phyloP scores from a whole-genome alignment of 2,329 filamentous ascomycete species.

The Lachnellula suecica region DNA sequence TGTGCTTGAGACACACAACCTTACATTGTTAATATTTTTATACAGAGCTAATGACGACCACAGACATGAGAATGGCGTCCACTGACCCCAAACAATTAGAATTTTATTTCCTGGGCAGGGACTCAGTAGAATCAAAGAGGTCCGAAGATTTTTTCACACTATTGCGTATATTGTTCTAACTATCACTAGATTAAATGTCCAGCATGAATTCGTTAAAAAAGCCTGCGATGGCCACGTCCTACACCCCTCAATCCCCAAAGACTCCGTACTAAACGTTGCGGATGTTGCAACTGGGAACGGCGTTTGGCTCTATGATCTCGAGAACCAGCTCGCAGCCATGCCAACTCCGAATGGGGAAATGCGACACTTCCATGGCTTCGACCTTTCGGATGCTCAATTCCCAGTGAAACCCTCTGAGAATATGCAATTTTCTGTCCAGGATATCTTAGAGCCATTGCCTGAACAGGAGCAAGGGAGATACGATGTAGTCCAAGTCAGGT shows the following conservation, averaged over 20 bases:
- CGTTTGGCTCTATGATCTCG: not conserved
- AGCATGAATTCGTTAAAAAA: not conserved
- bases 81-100: too few species aligned
- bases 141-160: too few species aligned
- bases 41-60: too few species aligned
- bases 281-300: not conserved
- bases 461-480: not conserved
- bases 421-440: not conserved
- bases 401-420: not conserved
- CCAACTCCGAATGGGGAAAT: not conserved
- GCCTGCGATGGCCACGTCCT: not conserved
- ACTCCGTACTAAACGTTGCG: not conserved
- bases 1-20: too few species aligned
- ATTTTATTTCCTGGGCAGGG: too few species aligned
- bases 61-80: too few species aligned
- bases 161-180: not conserved
- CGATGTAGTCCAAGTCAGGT: not conserved
- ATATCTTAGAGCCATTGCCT: not conserved
- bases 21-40: too few species aligned
- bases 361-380: not conserved
- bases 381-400: not conserved
- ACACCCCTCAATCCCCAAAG: not conserved
- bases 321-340: not conserved
- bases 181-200: not conserved
- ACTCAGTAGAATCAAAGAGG: too few species aligned